These are phyloP conservation scores for Trifolium fragiferum DNA, from an alignment of 306 rosid genomes.

Conservation along the genomic window DNA sequence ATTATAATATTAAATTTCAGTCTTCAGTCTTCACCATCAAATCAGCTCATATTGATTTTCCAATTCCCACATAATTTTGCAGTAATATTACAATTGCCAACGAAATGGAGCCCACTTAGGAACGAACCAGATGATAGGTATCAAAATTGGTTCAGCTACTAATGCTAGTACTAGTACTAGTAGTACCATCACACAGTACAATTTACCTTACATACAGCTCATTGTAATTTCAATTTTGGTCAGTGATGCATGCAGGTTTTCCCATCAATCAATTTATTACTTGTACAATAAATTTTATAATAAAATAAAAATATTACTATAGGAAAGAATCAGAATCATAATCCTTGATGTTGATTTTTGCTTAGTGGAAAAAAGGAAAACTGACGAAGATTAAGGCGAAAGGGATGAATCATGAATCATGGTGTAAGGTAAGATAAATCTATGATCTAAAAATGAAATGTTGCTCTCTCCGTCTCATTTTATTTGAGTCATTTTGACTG, in stretches of 20 bases:
- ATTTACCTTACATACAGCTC: slow-evolving; percentile 30
- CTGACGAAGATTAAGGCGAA: slow-evolving; percentile 59
- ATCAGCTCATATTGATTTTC: too few species aligned
- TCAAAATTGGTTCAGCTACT: slow-evolving; percentile 46
- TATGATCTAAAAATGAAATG: slow-evolving; percentile 26
- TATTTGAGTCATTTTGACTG: too few species aligned
- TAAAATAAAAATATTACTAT: neutral
- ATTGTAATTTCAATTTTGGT: slow-evolving; percentile 36
- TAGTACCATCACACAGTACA: slow-evolving; percentile 32
- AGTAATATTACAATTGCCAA: slow-evolving; percentile 29
- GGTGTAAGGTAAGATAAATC: neutral
- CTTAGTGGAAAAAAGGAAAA: slow-evolving; percentile 45
- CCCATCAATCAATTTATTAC: slow-evolving; percentile 17
- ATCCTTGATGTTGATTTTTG: slow-evolving; percentile 22
- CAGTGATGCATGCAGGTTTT: slow-evolving; percentile 42
- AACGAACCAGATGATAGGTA: slow-evolving; percentile 44
- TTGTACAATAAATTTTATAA: neutral
- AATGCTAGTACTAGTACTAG: slow-evolving; percentile 32
- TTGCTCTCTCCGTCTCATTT: too few species aligned
- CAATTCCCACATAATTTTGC: too few species aligned
- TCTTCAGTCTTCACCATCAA: too few species aligned
- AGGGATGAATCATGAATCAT: slow-evolving; percentile 50
- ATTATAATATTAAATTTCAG: too few species aligned
- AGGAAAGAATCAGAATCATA: neutral
- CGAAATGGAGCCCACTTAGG: slow-evolving; percentile 60